These are phyloP conservation scores for Phialophora tarda DNA, from an alignment of 2,329 filamentous ascomycete genomes.

Conservation along the genomic window DNA sequence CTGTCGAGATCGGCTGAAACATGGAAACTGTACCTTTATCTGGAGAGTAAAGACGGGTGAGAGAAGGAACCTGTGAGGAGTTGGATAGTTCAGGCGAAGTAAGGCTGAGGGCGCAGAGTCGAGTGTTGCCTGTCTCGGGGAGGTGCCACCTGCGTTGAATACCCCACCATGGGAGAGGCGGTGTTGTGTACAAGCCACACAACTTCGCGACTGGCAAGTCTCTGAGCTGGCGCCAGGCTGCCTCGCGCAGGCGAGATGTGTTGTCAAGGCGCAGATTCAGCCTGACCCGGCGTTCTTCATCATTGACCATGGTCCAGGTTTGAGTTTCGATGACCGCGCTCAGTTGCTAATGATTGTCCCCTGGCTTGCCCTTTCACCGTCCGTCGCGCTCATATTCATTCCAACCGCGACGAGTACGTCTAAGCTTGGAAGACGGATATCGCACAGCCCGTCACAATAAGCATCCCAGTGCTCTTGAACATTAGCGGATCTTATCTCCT, in stretches of 20 bases:
- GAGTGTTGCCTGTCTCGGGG: no score
- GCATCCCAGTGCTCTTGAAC: not conserved
- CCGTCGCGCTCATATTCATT: not conserved
- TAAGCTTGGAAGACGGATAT: not conserved
- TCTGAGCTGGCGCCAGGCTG: not conserved
- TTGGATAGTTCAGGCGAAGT: no score
- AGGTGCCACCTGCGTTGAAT: no score
- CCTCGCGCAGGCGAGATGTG: not conserved
- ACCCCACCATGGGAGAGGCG: no score
- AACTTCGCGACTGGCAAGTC: not conserved
- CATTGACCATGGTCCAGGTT: not conserved
- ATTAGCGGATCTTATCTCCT: not conserved
- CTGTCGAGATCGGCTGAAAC: no score
- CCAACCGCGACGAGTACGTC: not conserved
- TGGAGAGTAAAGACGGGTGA: no score
- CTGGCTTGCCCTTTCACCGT: not conserved
- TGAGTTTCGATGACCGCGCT: not conserved
- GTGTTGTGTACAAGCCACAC: no score
- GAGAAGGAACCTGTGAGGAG: no score
- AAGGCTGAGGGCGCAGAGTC: no score
- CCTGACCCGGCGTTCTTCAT: not conserved
- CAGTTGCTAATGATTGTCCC: not conserved
- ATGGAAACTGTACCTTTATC: no score
- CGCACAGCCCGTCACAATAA: not conserved
- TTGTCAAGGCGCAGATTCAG: not conserved